A percentile compares a stretch with the other conserved stretches of the same genome.
Conservation (phyloP, 371 early-diverging fungal species). For the Parasitella parasitica region DNA sequence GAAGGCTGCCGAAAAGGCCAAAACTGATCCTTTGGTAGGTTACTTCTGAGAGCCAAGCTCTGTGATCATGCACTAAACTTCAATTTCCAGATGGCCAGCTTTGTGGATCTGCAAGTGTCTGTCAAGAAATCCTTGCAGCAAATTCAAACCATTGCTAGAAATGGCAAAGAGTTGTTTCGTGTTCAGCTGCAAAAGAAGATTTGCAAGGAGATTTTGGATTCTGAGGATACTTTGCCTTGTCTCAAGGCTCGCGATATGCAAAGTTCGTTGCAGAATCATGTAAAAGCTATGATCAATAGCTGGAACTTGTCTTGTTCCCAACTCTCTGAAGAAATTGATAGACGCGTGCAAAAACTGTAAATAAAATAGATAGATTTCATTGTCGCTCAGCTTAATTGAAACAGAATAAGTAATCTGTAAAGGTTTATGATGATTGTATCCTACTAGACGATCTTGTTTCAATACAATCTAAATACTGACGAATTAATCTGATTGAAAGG, state of each 20-base stretch:
- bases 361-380: neutral
- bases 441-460: too few relatives aligned
- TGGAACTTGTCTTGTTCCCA: constrained; percentile 35
- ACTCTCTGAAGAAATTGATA: constrained; percentile 38
- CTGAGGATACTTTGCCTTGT: constrained; percentile 12
- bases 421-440: too few relatives aligned
- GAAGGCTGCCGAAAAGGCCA: constrained; percentile 35
- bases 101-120: constrained; percentile 19
- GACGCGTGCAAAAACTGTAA: constrained; percentile 38
- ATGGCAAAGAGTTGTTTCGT: constrained; percentile 34
- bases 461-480: too few relatives aligned
- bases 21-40: constrained; percentile 33
- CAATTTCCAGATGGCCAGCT: constrained; percentile 5
- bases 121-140: constrained; percentile 27
- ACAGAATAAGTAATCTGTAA: too few relatives aligned
- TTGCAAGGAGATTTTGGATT: constrained; percentile 22
- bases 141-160: constrained; percentile 23
- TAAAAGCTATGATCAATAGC: constrained; percentile 35
- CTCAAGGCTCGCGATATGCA: constrained; percentile 30
- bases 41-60: neutral
- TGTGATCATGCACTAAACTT: too few relatives aligned
- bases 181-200: constrained; percentile 37
- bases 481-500: too few relatives aligned
- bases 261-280: constrained; percentile 15
- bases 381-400: too few relatives aligned